Evolutionary conservation across 2,329 filamentous ascomycete genomes (phyloP).

Genomic region (Furcasterigmium furcatum): DNA sequence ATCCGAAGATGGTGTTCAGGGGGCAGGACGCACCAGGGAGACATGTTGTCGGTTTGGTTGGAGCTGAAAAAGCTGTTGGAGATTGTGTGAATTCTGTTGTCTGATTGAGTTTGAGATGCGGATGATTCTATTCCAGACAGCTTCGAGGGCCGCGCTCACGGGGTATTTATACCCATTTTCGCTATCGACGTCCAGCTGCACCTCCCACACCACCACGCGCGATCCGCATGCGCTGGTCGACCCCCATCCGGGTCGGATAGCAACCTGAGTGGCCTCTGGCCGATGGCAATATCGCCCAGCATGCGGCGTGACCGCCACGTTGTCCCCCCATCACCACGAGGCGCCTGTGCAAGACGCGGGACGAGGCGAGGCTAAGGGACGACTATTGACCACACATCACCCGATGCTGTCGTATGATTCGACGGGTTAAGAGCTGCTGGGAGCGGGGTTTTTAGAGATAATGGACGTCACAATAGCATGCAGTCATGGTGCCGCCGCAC

Average conservation of each 20-base stretch:
- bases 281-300: not conserved
- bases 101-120: slow-evolving; percentile 7
- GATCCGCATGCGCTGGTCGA: not conserved
- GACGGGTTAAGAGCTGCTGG: not conserved
- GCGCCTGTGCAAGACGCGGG: too few relatives aligned
- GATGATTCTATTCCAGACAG: not conserved
- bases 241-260: not conserved
- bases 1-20: not conserved
- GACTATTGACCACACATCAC: not conserved
- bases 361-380: not conserved
- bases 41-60: slow-evolving; percentile 9
- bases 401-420: not conserved
- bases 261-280: not conserved
- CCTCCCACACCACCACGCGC: not conserved
- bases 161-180: slow-evolving; percentile 8
- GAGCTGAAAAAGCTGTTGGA: too few relatives aligned
- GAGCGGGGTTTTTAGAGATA: slow-evolving; percentile 1
- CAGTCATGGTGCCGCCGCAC: not conserved
- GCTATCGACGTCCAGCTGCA: not conserved
- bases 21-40: slow-evolving; percentile 12
- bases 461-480: not conserved
- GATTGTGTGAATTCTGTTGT: too few relatives aligned
- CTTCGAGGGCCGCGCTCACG: not conserved
- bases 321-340: too few relatives aligned
- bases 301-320: not conserved